Evolutionary conservation across 495 filamentous ascomycete genomes (phyloP).

Genomic region (Xylaria flabelliformis): DNA sequence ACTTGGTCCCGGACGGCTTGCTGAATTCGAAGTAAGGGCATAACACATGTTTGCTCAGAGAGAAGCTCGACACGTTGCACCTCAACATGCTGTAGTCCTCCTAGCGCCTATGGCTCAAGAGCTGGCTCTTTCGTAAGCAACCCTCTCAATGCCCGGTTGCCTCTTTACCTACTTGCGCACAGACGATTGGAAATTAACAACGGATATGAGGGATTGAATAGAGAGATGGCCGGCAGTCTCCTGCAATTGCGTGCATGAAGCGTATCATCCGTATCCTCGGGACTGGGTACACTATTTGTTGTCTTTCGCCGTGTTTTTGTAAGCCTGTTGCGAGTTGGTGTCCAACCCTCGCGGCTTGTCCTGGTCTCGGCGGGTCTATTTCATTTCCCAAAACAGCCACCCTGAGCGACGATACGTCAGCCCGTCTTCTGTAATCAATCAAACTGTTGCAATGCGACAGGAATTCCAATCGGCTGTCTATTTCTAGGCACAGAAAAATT

Average conservation of each 20-base stretch:
- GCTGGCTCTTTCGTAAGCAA: not conserved
- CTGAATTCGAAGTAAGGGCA: not conserved
- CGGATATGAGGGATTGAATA: not conserved
- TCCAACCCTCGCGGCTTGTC: constrained; percentile 23
- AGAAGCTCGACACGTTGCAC: constrained; percentile 18
- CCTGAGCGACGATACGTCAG: constrained; percentile 25
- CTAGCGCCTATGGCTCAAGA: not conserved
- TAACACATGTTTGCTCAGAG: constrained; percentile 18
- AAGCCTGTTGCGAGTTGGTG: constrained; percentile 18
- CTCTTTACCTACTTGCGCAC: not conserved
- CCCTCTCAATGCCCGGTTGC: not conserved
- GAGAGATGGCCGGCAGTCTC: not conserved
- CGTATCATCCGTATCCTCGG: constrained; percentile 16
- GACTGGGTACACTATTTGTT: not conserved
- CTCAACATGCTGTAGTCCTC: constrained; percentile 7
- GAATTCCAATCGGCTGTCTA: not conserved
- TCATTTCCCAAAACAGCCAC: constrained; percentile 25
- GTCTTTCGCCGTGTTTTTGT: constrained; percentile 5
- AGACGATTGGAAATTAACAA: not conserved
- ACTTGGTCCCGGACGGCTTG: constrained; percentile 2
- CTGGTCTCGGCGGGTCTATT: constrained; percentile 21
- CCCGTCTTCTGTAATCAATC: constrained; percentile 5
- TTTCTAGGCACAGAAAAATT: constrained; percentile 9
- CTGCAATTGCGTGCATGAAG: constrained; percentile 13
- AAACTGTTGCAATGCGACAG: constrained; percentile 5